These are phyloP conservation scores for Hericium rajendrae DNA, from an alignment of 768 basidiomycete genomes.

Conservation along the genomic window DNA sequence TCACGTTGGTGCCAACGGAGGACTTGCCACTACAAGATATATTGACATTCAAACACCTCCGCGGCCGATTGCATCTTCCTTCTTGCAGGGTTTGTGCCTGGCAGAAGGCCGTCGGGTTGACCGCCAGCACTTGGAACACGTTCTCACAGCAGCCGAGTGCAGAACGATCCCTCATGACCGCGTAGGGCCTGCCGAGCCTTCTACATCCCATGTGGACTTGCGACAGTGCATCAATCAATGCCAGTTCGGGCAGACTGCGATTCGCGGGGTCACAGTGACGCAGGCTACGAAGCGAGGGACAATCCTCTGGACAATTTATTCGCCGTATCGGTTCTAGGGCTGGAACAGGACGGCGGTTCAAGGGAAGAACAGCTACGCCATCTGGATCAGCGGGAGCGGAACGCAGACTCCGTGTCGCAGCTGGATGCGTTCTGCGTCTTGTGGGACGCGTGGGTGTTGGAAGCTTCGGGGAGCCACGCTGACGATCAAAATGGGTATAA, in stretches of 20 bases:
- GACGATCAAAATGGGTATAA: constrained; percentile 53
- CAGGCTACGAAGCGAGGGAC: neutral
- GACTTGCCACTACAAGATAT: constrained; percentile 73
- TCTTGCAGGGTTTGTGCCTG: constrained; percentile 13
- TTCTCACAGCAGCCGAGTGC: neutral
- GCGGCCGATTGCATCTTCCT: constrained; percentile 13
- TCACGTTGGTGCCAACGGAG: constrained; percentile 54
- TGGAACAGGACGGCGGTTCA: neutral
- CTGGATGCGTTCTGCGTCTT: constrained; percentile 10
- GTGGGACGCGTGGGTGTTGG: neutral
- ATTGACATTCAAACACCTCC: constrained; percentile 44
- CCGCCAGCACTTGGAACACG: neutral
- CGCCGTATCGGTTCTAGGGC: constrained; percentile 2
- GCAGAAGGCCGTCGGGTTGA: constrained; percentile 9
- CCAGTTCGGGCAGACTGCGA: constrained; percentile 8
- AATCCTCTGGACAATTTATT: neutral
- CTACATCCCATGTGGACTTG: constrained; percentile 3
- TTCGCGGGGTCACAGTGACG: neutral
- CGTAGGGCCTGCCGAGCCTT: neutral
- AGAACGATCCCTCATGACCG: neutral
- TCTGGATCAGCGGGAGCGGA: constrained; percentile 4
- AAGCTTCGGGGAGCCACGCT: constrained; percentile 11
- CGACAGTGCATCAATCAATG: constrained; percentile 11
- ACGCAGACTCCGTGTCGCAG: constrained; percentile 10
- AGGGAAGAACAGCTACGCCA: neutral